Percentiles rank a stretch among this genome's conserved stretches.
These are phyloP conservation scores for Ceratobasidium sp. DNA, from an alignment of 1,284 basidiomycete genomes.

Conservation along the genomic window DNA sequence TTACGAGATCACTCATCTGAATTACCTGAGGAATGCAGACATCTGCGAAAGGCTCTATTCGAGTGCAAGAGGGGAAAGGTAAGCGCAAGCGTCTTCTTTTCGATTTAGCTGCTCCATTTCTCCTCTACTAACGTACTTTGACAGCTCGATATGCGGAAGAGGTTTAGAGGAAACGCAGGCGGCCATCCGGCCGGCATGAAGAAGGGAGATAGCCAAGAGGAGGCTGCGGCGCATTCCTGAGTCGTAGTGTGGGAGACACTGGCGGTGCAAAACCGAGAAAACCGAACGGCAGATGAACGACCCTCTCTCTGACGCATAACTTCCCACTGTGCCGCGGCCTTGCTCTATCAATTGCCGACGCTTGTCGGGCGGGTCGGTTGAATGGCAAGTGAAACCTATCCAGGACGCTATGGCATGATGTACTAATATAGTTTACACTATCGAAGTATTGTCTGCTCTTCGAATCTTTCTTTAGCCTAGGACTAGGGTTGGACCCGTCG, in stretches of 20 bases:
- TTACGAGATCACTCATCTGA: conserved; percentile 17
- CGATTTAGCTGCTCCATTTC: not conserved
- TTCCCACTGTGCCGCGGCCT: too few species aligned
- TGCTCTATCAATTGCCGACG: too few species aligned
- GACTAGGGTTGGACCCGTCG: too few species aligned
- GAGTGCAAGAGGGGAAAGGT: conserved; percentile 32
- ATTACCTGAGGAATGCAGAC: conserved; percentile 28
- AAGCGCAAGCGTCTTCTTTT: not conserved
- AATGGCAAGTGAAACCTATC: too few species aligned
- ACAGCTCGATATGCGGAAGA: conserved; percentile 33
- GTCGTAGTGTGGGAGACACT: too few species aligned
- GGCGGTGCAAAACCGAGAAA: too few species aligned
- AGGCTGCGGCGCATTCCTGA: not conserved
- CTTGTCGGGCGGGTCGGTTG: too few species aligned
- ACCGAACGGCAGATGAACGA: too few species aligned
- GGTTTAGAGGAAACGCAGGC: conserved; percentile 27
- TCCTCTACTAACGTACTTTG: conserved; percentile 1
- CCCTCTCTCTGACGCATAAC: too few species aligned
- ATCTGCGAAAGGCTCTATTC: conserved; percentile 31
- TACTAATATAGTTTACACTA: not conserved
- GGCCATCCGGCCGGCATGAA: not conserved
- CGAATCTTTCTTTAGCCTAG: too few species aligned
- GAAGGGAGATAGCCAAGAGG: not conserved
- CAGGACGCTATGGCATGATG: not conserved
- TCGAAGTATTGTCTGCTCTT: too few species aligned